These are phyloP conservation scores for Hericium rajendrae DNA, from an alignment of 768 basidiomycete genomes.

Conservation along the genomic window DNA sequence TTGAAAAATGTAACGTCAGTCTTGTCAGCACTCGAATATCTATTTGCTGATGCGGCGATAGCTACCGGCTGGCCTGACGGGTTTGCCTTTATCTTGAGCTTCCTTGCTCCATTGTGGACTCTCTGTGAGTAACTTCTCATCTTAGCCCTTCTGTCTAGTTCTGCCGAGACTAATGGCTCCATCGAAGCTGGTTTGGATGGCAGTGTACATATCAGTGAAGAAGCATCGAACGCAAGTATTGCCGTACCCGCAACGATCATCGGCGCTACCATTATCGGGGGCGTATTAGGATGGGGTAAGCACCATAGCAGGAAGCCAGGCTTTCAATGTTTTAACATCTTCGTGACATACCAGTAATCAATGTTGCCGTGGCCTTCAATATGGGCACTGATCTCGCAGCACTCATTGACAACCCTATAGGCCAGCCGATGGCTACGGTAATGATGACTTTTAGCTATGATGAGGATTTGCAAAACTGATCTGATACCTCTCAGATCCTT, in stretches of 20 bases:
- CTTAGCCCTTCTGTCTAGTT: background rate
- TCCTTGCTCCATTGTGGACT: constrained; percentile 42
- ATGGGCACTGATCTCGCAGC: constrained; percentile 36
- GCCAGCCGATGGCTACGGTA: constrained; percentile 23
- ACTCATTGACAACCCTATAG: constrained; percentile 19
- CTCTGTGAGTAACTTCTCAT: constrained; percentile 22
- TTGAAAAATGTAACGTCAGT: constrained; percentile 41
- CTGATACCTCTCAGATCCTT: constrained; percentile 2
- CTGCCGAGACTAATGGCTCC: background rate
- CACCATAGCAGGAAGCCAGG: background rate
- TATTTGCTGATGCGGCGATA: constrained; percentile 10
- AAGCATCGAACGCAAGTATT: constrained; percentile 47
- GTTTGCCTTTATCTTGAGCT: constrained; percentile 41
- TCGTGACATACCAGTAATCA: constrained; percentile 9
- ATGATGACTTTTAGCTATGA: background rate
- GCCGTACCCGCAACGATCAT: constrained; percentile 59
- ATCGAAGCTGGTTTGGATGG: constrained; percentile 31
- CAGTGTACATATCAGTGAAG: constrained; percentile 51
- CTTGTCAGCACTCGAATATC: background rate
- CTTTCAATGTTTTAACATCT: too few species aligned
- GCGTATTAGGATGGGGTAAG: constrained; percentile 47
- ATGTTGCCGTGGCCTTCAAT: constrained; percentile 11
- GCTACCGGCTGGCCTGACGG: constrained; percentile 41
- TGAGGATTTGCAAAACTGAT: too few species aligned
- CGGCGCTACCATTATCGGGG: constrained; percentile 37